phyloP scores from a whole-genome alignment of 768 basidiomycete species.

The Peribolospora baueri region DNA sequence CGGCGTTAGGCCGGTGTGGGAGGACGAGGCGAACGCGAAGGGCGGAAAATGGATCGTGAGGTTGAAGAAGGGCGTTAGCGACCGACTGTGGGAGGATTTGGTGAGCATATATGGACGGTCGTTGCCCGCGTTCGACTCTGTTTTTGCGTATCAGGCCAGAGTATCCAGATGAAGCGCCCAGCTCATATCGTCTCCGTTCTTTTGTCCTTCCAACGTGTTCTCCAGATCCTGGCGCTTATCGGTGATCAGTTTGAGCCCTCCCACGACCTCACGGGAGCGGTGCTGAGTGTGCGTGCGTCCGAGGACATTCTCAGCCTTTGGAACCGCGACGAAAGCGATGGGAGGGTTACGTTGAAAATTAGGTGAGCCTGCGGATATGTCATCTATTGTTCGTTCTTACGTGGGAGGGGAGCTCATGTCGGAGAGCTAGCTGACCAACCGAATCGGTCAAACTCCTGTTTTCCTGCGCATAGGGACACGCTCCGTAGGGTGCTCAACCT shows the following conservation, averaged over 20 bases:
- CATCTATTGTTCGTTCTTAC: too few species aligned
- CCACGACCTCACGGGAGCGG: conserved; percentile 80
- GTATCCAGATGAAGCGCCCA: conserved; percentile 10
- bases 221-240: conserved; percentile 41
- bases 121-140: background rate
- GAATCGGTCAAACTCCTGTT: too few species aligned
- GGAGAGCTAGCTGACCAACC: too few species aligned
- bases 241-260: conserved; percentile 49
- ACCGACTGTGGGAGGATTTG: conserved; percentile 75
- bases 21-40: conserved; percentile 61
- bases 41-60: conserved; percentile 94
- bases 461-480: too few species aligned
- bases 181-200: too few species aligned
- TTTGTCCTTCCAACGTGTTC: too few species aligned
- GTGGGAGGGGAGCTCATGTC: too few species aligned
- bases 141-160: conserved; percentile 4
- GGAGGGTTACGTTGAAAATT: too few species aligned
- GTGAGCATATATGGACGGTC: background rate
- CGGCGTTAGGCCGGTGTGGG: conserved; percentile 78
- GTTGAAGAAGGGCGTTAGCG: conserved; percentile 66
- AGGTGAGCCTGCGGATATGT: too few species aligned
- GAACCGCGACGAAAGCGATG: conserved; percentile 21
- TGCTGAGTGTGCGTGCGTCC: conserved; percentile 71
- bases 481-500: too few species aligned
- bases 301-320: conserved; percentile 88